Evolutionary conservation across 1,139 yeast genomes (phyloP), one percentile per base, ranked within the genome.

Genomic region (Kazachstania sp.): DNA sequence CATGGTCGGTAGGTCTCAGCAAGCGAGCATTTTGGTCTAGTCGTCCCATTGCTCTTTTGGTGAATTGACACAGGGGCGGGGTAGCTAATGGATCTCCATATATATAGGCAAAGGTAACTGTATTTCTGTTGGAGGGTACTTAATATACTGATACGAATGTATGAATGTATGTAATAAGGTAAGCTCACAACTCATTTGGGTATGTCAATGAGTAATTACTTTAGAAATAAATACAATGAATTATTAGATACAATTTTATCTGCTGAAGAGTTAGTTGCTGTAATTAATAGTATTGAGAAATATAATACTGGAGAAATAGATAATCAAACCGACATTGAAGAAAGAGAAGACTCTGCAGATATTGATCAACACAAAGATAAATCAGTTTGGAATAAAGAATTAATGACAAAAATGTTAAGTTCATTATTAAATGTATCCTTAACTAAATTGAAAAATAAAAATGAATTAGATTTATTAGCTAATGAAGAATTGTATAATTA

Each of bases 381-480:
- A 16, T 30, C 41, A 9, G 20, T 38, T 11, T 16, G 29, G 29
- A 38, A 71, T 53, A 60, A 75, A 46, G 78, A 77, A 6, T 55
- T 78, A 15, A 73, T 80, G 1, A 81, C 80, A 1, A 79, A 77
- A n/a, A 71, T 81, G 3, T 78, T 81, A 3, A 79, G 83, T 2
- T 72, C 81, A 0, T 57, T 79, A 12, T 57, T 79, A n/a, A 75
- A 78, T 44, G 71, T 78, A 48, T 77, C 83, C 1, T 60, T 76
- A 16, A 82, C 78, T 44, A 68, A 66, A 47, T 38, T 30, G 31
- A 38, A 28, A 26, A 30, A 28, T 47, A 70, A 32, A 64, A 58
- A 44, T 50, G 15, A 36, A 13, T 34, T n/a, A 4, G 41, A 41
- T 20, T 28, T 37, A 13, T 30, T 32, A 8, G 30, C 39, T 20